These are phyloP conservation scores for Beta lomatogona DNA, from an alignment of 179 eudicot genomes.

Conservation along the genomic window DNA sequence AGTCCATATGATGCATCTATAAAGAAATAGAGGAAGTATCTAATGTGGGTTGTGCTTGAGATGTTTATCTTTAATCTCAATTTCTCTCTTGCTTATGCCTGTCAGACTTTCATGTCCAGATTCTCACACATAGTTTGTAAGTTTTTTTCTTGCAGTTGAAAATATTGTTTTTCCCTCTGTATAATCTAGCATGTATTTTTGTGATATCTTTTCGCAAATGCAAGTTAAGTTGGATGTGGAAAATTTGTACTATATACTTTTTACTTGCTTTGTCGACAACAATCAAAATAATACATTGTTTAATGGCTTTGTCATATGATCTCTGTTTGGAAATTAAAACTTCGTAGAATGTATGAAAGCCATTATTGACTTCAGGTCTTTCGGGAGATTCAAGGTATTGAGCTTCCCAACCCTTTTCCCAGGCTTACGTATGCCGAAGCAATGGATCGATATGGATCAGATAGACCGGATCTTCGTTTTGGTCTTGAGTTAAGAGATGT, in stretches of 20 bases:
- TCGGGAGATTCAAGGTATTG: slow-evolving; percentile 81
- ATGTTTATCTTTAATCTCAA: slow-evolving; percentile 1
- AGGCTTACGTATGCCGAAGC: slow-evolving; percentile 95
- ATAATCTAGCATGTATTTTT: not conserved
- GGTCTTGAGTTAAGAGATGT: slow-evolving; percentile 87
- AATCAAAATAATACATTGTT: not conserved
- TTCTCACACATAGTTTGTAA: not conserved
- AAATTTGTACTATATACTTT: not conserved
- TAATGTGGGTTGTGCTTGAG: not conserved
- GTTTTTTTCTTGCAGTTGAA: not conserved
- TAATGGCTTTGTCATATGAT: slow-evolving; percentile 5
- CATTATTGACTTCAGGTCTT: slow-evolving; percentile 62
- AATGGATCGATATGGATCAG: slow-evolving; percentile 91
- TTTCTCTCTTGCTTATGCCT: not conserved
- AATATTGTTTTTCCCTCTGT: not conserved
- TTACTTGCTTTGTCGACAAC: not conserved
- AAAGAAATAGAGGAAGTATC: not conserved
- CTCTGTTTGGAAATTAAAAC: not conserved
- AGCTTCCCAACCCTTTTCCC: slow-evolving; percentile 87
- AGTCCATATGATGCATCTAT: no score
- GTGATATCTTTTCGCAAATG: not conserved
- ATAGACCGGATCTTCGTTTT: slow-evolving; percentile 94
- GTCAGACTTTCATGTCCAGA: not conserved
- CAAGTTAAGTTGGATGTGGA: not conserved
- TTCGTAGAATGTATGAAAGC: slow-evolving; percentile 10